Conservation (phyloP, 1,284 basidiomycete species). For the Leccinum proximum region DNA sequence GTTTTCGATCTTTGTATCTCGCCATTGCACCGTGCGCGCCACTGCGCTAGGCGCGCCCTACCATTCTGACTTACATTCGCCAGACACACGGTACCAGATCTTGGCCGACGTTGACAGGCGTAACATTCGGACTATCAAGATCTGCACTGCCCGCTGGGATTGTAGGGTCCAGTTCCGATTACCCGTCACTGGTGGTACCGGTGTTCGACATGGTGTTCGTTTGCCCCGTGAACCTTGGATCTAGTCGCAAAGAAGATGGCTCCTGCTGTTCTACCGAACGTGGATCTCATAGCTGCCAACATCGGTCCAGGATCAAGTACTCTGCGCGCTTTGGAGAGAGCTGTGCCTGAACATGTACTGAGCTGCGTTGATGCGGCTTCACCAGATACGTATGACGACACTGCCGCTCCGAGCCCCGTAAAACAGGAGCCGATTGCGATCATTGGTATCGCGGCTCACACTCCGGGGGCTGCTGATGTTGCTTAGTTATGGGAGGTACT, state of each 20-base stretch:
- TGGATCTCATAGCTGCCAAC: conserved; percentile 43
- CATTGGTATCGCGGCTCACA: conserved; percentile 65
- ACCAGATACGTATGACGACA: conserved; percentile 11
- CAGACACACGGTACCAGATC: conserved; percentile 36
- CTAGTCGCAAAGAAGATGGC: conserved; percentile 34
- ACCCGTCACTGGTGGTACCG: conserved; percentile 39
- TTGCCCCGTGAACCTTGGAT: conserved; percentile 54
- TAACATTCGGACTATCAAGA: conserved; percentile 41
- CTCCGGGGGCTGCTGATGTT: conserved; percentile 52
- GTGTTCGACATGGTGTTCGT: conserved; percentile 60
- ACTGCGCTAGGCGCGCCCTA: conserved; percentile 51
- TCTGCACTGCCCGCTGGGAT: conserved; percentile 43
- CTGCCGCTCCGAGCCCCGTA: neutral
- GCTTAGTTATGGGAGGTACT: conserved; percentile 57
- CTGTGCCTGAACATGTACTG: conserved; percentile 27
- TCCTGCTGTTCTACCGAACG: conserved; percentile 22
- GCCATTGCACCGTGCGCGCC: conserved; percentile 34
- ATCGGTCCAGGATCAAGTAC: conserved; percentile 52
- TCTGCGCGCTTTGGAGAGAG: conserved; percentile 38
- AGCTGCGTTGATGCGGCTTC: conserved; percentile 32
- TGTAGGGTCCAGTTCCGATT: conserved; percentile 13
- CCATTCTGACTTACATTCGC: conserved; percentile 41
- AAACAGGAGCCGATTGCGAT: conserved; percentile 61
- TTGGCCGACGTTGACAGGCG: conserved; percentile 42
- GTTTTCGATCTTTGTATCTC: conserved; percentile 38